A percentile compares a stretch with the other conserved stretches of the same genome.
These are phyloP conservation scores for Tremella yokohamensis DNA, from an alignment of 768 basidiomycete genomes.

Conservation along the genomic window DNA sequence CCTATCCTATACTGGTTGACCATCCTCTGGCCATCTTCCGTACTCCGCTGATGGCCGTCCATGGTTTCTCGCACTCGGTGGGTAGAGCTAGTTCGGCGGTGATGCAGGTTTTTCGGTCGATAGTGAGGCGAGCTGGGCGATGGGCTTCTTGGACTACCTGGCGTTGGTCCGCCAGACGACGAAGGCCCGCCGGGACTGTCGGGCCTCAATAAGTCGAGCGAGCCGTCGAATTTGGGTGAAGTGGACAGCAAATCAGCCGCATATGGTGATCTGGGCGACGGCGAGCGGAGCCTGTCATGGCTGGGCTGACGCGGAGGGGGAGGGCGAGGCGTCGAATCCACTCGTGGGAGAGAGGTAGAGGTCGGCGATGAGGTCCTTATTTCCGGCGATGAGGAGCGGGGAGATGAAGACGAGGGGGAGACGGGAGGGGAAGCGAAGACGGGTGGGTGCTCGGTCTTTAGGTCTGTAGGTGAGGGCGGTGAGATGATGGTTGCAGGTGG, in stretches of 20 bases:
- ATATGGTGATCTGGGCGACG: background rate
- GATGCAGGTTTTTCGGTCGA: constrained; percentile 22
- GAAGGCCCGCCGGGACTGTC: background rate
- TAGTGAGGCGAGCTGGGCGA: constrained; percentile 32
- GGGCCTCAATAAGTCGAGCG: background rate
- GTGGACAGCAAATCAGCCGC: background rate
- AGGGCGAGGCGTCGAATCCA: too few relatives aligned
- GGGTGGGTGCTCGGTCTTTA: constrained; percentile 12
- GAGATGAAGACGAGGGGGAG: background rate
- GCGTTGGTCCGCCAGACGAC: too few relatives aligned
- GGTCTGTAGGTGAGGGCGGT: constrained; percentile 41
- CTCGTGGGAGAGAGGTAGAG: too few relatives aligned
- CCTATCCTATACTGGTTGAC: constrained; percentile 50
- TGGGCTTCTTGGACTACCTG: constrained; percentile 12
- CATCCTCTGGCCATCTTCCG: constrained; percentile 43
- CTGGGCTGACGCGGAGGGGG: too few relatives aligned
- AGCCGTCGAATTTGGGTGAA: background rate
- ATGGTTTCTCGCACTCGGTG: constrained; percentile 46
- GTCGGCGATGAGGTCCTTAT: constrained; percentile 14
- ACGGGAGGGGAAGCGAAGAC: background rate
- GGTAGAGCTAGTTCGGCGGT: constrained; percentile 36
- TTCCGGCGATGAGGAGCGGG: constrained; percentile 7
- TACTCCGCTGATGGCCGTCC: constrained; percentile 39
- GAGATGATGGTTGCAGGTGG: constrained; percentile 41
- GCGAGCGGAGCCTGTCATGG: too few relatives aligned